Evolutionary conservation across 768 basidiomycete species (phyloP), one percentile per base, ranked within the genome.

Genomic region (Suillus brevipes): DNA sequence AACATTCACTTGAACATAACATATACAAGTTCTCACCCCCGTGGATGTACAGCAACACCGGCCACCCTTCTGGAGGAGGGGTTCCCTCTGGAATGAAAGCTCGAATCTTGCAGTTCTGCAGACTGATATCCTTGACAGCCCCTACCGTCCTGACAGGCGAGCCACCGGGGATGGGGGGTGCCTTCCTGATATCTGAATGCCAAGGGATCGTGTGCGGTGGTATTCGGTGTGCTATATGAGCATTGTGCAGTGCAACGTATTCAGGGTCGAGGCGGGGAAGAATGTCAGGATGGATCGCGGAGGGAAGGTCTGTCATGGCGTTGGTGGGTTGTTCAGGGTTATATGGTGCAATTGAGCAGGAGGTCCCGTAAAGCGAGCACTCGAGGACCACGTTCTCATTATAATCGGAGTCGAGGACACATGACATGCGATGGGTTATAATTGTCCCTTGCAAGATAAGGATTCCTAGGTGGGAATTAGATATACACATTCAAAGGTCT

Each of bases 21-120:
- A 16, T 16, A 10, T 28, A 55, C 45, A 50, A 59, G n/a, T 12
- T 64, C 81, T 36, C 60, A 85, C 89, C 90, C 64, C 90, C 90
- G 66, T 91, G 90, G 71, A 88, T 89, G 78, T 82, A 91, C 28
- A 91, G 81, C 63, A 91, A 84, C 2, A 87, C 83, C 0, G 88
- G 89, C 89, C 89, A 90, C 10, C 89, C 89, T 2, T 74, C 75
- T 2, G 68, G 70, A 0, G 88, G 87, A 0, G 78, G 67, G 0
- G 64, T 58, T 0, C 85, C 84, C 50, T 84, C 80, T 0, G 90
- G 90, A 1, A 84, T 87, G 72, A 87, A 90, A 4, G 84, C 83
- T 20, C 89, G 82, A 52, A 89, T 79, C 47, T 81, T 79, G 59
- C 83, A 85, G 47, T 85, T 77, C 16, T 74, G 77, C 58, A 89